Conservation (phyloP, 352 stramenopile species). For the Pythium folliculosum region DNA sequence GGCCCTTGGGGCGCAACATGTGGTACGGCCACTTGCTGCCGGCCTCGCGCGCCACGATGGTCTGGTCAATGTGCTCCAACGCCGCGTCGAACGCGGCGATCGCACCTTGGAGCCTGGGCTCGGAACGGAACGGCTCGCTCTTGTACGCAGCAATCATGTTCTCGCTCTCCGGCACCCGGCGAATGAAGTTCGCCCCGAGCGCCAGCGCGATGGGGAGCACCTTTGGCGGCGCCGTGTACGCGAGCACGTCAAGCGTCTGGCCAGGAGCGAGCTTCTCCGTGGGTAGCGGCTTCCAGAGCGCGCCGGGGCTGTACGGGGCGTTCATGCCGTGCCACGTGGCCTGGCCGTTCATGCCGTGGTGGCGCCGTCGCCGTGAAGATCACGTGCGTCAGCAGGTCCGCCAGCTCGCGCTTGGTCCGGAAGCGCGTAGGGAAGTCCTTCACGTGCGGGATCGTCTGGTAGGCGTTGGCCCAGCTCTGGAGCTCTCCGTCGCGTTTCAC, state of each 20-base stretch:
- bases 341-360: slow-evolving; percentile 29
- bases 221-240: neutral
- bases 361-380: slow-evolving; percentile 25
- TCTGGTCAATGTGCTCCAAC: slow-evolving; percentile 16
- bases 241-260: neutral
- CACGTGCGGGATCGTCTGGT: slow-evolving; percentile 10
- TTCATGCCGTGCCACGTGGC: slow-evolving; percentile 21
- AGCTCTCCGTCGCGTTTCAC: slow-evolving; percentile 39
- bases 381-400: slow-evolving; percentile 20
- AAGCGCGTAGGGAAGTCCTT: slow-evolving; percentile 16
- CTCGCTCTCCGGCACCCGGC: slow-evolving; percentile 5
- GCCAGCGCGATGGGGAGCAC: neutral
- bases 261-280: slow-evolving; percentile 14
- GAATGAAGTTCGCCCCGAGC: slow-evolving; percentile 1
- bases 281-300: slow-evolving; percentile 21
- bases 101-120: slow-evolving; percentile 1
- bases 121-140: slow-evolving; percentile 5
- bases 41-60: slow-evolving; percentile 6
- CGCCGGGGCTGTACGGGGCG: slow-evolving; percentile 14
- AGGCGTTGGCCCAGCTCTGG: slow-evolving; percentile 17
- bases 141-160: slow-evolving; percentile 12
- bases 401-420: neutral
- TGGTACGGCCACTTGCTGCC: slow-evolving; percentile 10
- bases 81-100: slow-evolving; percentile 14
- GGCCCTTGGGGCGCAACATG: neutral